These are phyloP conservation scores for Boletus barrowsii DNA, from an alignment of 768 basidiomycete genomes.

Conservation along the genomic window DNA sequence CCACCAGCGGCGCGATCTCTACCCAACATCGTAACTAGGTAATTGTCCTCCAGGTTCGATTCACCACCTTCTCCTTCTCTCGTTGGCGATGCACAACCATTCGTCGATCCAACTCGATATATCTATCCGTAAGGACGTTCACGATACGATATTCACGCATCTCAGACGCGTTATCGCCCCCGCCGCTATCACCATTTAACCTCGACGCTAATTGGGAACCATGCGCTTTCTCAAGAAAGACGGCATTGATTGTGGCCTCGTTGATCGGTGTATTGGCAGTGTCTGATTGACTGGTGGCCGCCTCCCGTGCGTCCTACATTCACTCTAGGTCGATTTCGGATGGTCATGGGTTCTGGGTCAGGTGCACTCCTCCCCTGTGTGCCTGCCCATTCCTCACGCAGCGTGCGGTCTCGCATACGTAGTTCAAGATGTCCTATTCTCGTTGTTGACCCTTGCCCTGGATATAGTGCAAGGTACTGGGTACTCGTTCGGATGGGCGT, in stretches of 20 bases:
- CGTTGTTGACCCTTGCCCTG: not conserved
- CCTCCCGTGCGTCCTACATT: not conserved
- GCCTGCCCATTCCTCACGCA: not conserved
- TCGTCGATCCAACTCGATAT: constrained; percentile 1
- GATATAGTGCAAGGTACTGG: not conserved
- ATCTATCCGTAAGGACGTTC: not conserved
- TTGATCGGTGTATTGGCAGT: not conserved
- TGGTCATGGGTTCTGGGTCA: not conserved
- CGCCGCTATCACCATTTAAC: not conserved
- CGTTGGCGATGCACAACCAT: not conserved
- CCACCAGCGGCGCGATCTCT: not conserved
- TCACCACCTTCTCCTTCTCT: constrained; percentile 6
- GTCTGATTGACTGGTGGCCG: not conserved
- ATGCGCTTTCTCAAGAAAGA: not conserved
- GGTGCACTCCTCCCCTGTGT: not conserved
- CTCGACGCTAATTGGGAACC: not conserved
- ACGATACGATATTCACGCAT: not conserved
- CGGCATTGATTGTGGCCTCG: not conserved
- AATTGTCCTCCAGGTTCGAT: not conserved
- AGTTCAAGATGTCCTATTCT: not conserved
- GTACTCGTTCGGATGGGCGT: not conserved
- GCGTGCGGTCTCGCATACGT: not conserved
- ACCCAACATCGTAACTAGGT: not conserved
- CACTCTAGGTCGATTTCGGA: not conserved
- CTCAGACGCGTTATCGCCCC: no score